Base-by-base conservation (phyloP, 2,329 filamentous ascomycete species). In the Rachicladosporium sp. region DNA sequence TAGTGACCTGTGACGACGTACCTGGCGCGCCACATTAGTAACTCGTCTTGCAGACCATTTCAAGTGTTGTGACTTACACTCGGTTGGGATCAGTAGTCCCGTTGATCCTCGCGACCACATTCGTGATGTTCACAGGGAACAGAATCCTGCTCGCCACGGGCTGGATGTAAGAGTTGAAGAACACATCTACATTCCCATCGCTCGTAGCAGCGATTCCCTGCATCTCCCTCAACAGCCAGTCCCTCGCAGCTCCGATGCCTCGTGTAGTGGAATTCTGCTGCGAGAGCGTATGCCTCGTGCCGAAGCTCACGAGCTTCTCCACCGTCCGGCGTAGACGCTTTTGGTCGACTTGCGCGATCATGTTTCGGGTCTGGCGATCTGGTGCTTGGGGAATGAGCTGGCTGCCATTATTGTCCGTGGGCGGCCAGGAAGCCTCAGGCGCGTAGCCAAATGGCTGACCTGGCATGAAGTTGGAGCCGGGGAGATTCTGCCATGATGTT, bases 1-100 rank as follows among this genome's bases (percentile, higher is more conserved):
- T 75, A 74, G 48, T 76, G 70, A 0, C 71, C 72, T 2, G 68
- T 70, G 19, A 73, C 65, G 2, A 74, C 67, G 45, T 74, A 74
- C 7, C 23, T 27, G 7, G 6, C 2, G 7, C 2, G 8, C 8
- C 23, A 7, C 6, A 27, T 27, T 6, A 27, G 23, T 27, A 19
- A 19, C 15, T 19, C 15, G 15, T 19, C 15, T 19, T 19, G 15
- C 3, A 5, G 15, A 19, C 15, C 5, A 19, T 19, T 5, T 19
- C 15, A 19, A 19, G 15, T 3, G 15, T 19, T 19, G 15, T 19
- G 15, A 27, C 23, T 27, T 3, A 27, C 10, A 69, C 59, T 15
- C 70, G 58, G 6, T 62, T 61, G 2, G 69, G 66, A 13, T 68
- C 62, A 7, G 61, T 60, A 1, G 62, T 66, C 3, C 73, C 73